A percentile compares a stretch with the other conserved stretches of the same genome.
These are phyloP conservation scores for Starmerella apicola DNA, from an alignment of 805 yeast genomes.

Conservation along the genomic window DNA sequence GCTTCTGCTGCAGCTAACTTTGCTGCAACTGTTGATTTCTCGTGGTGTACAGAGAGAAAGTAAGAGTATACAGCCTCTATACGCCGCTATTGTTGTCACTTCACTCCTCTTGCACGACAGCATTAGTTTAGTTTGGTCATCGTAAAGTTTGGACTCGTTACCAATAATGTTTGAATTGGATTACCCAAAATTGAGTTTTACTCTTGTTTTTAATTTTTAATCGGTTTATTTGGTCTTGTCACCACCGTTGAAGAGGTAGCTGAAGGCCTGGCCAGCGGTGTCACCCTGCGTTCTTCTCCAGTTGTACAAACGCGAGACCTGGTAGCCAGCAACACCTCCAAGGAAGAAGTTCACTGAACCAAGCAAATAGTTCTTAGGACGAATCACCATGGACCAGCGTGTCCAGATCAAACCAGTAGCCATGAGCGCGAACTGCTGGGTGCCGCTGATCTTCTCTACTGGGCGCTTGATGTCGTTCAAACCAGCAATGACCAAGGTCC, in stretches of 20 bases:
- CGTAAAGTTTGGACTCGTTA: too few species aligned
- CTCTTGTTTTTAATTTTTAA: too few species aligned
- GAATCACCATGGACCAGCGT: slow-evolving; percentile 91
- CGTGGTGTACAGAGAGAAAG: too few species aligned
- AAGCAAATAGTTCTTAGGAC: slow-evolving; percentile 71
- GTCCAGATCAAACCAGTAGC: slow-evolving; percentile 97
- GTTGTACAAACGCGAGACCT: slow-evolving; percentile 55
- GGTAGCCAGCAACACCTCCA: slow-evolving; percentile 80
- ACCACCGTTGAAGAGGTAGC: slow-evolving; percentile 50
- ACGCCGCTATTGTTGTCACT: too few species aligned
- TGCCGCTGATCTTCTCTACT: slow-evolving; percentile 79
- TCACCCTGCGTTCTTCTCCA: slow-evolving; percentile 61
- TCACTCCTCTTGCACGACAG: too few species aligned
- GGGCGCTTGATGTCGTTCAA: slow-evolving; percentile 78
- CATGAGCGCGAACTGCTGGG: slow-evolving; percentile 73
- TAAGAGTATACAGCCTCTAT: too few species aligned
- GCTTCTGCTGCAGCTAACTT: too few species aligned
- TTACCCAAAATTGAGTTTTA: too few species aligned
- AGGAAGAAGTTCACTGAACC: slow-evolving; percentile 92
- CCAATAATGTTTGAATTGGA: too few species aligned
- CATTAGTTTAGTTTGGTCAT: too few species aligned
- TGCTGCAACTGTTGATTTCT: too few species aligned
- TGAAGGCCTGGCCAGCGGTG: slow-evolving; percentile 39
- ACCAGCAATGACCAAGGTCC: slow-evolving; percentile 91
- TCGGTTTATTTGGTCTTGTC: too few species aligned